phyloP scores from a whole-genome alignment of 768 basidiomycete genomes.

The Scleroderma citrinum region DNA sequence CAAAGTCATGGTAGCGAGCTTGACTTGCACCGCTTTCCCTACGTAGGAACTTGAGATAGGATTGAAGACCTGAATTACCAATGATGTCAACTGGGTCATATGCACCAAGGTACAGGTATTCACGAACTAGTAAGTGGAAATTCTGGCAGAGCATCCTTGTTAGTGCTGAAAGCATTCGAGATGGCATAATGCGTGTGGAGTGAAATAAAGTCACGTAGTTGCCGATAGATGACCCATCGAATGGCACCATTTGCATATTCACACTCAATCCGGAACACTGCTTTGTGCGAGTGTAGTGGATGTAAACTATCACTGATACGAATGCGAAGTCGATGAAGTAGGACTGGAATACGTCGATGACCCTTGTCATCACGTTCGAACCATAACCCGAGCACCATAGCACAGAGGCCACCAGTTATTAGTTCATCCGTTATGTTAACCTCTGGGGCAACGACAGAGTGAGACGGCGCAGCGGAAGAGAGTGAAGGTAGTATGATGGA shows the following conservation, averaged over 20 bases:
- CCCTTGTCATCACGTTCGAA: constrained; percentile 83
- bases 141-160: constrained; percentile 77
- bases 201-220: constrained; percentile 86
- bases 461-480: constrained; percentile 30
- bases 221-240: constrained; percentile 94
- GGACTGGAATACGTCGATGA: constrained; percentile 71
- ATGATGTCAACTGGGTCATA: constrained; percentile 1
- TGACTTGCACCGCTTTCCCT: constrained; percentile 49
- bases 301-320: constrained; percentile 83
- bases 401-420: constrained; percentile 71
- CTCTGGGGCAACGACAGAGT: constrained; percentile 46
- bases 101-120: background rate
- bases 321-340: constrained; percentile 77
- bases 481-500: constrained; percentile 37
- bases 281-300: constrained; percentile 68
- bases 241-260: constrained; percentile 92
- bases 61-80: constrained; percentile 54
- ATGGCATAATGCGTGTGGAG: constrained; percentile 87
- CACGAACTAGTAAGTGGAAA: constrained; percentile 78
- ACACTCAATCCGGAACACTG: constrained; percentile 89
- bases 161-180: constrained; percentile 72
- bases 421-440: constrained; percentile 83
- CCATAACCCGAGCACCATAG: constrained; percentile 75
- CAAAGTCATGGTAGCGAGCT: constrained; percentile 66
- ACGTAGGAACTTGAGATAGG: constrained; percentile 84